Conservation (phyloP, 2,329 filamentous ascomycete genomes). For the Fusarium tupiense region DNA sequence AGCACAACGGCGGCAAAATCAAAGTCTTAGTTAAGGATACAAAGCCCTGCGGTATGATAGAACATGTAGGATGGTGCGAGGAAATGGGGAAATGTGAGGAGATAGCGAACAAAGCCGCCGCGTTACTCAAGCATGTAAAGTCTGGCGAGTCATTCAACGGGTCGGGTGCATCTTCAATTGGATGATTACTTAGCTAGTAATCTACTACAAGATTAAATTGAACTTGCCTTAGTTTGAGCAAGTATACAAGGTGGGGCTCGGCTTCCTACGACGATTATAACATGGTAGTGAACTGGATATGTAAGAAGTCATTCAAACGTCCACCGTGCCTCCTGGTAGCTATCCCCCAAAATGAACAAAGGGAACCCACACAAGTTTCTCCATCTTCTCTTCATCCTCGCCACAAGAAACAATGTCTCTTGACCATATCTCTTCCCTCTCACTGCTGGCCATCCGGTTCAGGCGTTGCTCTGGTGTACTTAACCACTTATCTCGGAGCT, state of each 20-base stretch:
- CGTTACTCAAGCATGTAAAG: no score
- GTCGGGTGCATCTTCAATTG: neutral
- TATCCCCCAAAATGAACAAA: neutral
- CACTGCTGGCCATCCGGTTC: accelerated
- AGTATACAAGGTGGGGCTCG: no score
- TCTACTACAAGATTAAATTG: no score
- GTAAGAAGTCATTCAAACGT: no score
- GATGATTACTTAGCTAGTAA: neutral
- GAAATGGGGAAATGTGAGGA: no score
- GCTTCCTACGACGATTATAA: neutral
- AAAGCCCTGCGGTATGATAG: no score
- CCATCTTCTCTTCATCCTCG: accelerated
- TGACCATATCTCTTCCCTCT: neutral
- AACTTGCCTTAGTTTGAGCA: no score
- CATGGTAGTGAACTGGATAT: neutral
- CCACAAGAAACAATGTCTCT: neutral
- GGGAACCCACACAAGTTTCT: neutral
- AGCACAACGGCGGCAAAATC: neutral
- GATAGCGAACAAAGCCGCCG: no score
- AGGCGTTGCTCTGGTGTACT: neutral
- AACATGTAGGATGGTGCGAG: no score
- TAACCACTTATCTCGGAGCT: neutral
- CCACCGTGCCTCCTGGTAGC: no score
- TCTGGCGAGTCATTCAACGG: neutral
- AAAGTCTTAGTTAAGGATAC: neutral